Base-by-base conservation (phyloP, 164 flowering plant genomes). In the Houttuynia cordata region DNA sequence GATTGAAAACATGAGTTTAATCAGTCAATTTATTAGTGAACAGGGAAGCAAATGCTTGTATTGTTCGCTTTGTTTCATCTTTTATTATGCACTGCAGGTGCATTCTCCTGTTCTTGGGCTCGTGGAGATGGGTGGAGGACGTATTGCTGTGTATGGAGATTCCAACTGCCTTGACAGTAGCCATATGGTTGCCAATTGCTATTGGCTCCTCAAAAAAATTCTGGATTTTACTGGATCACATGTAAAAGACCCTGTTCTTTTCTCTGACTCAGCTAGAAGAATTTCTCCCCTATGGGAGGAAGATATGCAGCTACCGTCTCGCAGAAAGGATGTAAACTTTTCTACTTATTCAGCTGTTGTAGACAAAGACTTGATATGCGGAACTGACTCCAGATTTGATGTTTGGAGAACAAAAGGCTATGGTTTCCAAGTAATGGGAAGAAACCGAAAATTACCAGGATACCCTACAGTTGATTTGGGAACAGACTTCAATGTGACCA, bases 161-260 rank as follows among this genome's bases (percentile, higher is more conserved):
- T 94, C 99, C 68, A 94, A 94, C 68, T 94, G 99, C 69, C 77
- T 94, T 63, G 99, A 94, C 74, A 84, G 97, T 71, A 94, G 99
- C 74, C 99, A 94, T 71, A 94, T 94, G 97, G 96, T 94, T 53
- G 87, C 97, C 21, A 83, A 94, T 64, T 94, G 99, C 76, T 86
- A 76, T 68, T 82, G 95, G 96, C 95, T 94, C 50, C 79, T 94
- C 61, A 78, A 71, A 63, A 88, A 85, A 65, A 82, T 91, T 61
- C 63, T 94, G 53, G 96, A 86, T 64, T 94, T 82, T 73, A 94
- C 97, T 12, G 75, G 85, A 64, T 64, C 64, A 10, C 81, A 79
- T 53, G 71, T 83, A 47, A 85, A 66, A 74, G 97, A 94, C 70
- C 79, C 95, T 10, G 72, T 88, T 64, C 93, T 94, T 62, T 91